Conservation (phyloP, 2,329 filamentous ascomycete species). For the Elsinoe australis region DNA sequence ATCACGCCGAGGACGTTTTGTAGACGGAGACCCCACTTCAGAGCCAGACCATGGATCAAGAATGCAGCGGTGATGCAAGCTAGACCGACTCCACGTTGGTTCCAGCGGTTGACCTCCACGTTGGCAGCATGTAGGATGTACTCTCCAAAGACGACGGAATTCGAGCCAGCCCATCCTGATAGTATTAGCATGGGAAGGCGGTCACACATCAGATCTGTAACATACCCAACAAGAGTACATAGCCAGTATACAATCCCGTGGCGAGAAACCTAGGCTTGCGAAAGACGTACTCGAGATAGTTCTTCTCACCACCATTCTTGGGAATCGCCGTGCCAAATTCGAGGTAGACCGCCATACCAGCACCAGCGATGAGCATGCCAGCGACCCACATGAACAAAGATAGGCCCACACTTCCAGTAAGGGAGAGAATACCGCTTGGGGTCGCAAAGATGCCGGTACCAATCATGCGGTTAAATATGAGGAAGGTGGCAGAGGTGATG, state of each 20-base stretch:
- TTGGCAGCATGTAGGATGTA: slow-evolving; percentile 61
- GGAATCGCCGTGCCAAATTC: slow-evolving; percentile 60
- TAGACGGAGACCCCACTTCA: slow-evolving; percentile 60
- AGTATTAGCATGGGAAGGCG: slow-evolving; percentile 55
- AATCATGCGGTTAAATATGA: slow-evolving; percentile 59
- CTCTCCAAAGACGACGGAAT: slow-evolving; percentile 62
- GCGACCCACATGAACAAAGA: slow-evolving; percentile 56
- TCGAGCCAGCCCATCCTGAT: slow-evolving; percentile 57
- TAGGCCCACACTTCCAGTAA: slow-evolving; percentile 54
- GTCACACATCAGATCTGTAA: no score
- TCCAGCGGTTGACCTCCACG: slow-evolving; percentile 57
- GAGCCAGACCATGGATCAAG: slow-evolving; percentile 52
- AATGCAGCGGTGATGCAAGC: slow-evolving; percentile 59
- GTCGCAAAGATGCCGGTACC: slow-evolving; percentile 62
- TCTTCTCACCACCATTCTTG: slow-evolving; percentile 58
- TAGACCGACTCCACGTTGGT: slow-evolving; percentile 60
- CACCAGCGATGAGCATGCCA: slow-evolving; percentile 31
- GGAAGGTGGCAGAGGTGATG: slow-evolving; percentile 47
- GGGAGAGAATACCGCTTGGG: slow-evolving; percentile 49
- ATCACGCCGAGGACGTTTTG: slow-evolving; percentile 59
- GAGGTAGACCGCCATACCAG: slow-evolving; percentile 46
- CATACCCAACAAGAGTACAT: slow-evolving; percentile 41
- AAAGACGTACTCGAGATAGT: slow-evolving; percentile 59
- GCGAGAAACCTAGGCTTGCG: slow-evolving; percentile 53
- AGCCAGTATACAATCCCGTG: slow-evolving; percentile 54